Conservation (phyloP, 2,329 filamentous ascomycete species). For the Fusarium avenaceum region DNA sequence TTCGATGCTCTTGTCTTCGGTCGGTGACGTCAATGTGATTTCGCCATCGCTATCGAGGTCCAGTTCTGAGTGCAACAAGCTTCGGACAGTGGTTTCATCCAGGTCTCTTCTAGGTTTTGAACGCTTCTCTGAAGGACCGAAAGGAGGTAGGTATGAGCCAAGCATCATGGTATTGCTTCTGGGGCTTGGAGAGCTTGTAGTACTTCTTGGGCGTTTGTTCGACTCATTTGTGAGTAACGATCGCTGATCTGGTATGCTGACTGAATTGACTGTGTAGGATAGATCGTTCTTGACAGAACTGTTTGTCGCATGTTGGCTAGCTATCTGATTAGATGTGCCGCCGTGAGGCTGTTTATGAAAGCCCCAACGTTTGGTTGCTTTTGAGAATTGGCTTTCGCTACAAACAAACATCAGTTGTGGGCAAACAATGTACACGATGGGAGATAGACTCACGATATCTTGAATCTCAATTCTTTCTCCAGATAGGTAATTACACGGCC, state of each 20-base stretch:
- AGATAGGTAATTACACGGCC: too few relatives aligned
- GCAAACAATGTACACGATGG: accelerated
- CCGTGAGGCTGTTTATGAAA: slow-evolving; percentile 2
- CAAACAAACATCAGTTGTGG: accelerated
- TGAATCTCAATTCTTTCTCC: too few relatives aligned
- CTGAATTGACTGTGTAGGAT: too few relatives aligned
- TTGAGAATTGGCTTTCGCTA: slow-evolving; percentile 11
- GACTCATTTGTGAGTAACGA: neutral
- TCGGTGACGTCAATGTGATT: neutral
- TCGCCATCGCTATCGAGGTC: neutral
- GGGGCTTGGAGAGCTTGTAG: neutral
- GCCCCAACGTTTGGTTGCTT: slow-evolving; percentile 11
- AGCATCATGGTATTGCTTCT: neutral
- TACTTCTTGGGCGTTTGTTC: slow-evolving; percentile 2
- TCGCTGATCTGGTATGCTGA: too few relatives aligned
- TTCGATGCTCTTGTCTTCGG: accelerated
- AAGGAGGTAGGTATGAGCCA: neutral
- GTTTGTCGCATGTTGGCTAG: neutral
- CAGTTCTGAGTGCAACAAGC: accelerated
- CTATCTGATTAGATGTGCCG: accelerated
- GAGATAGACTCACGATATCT: neutral
- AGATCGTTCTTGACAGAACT: too few relatives aligned
- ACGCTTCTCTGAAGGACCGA: neutral
- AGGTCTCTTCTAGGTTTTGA: neutral
- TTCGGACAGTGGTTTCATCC: neutral